Conservation (phyloP, 2,329 filamentous ascomycete species). For the Hymenoscyphus scutula region DNA sequence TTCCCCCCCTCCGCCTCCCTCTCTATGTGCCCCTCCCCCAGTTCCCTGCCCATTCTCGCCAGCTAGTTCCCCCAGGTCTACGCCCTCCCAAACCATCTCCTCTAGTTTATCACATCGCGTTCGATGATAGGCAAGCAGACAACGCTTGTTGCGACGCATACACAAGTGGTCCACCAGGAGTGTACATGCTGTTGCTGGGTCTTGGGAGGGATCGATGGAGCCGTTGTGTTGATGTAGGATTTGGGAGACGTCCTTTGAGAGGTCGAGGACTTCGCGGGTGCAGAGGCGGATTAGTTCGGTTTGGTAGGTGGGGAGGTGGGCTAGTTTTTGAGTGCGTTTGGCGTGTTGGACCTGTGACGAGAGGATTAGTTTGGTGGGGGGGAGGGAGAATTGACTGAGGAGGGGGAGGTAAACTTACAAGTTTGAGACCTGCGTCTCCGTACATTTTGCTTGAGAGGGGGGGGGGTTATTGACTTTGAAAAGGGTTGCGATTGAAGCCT, state of each 20-base stretch:
- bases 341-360: constrained; percentile 78
- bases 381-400: background rate
- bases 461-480: background rate
- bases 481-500: background rate
- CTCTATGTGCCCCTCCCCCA: constrained; percentile 36
- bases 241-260: constrained; percentile 79
- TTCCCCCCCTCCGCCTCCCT: constrained; percentile 33
- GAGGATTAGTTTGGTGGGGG: constrained; percentile 10
- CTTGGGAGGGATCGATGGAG: constrained; percentile 80
- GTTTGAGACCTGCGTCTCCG: constrained; percentile 67
- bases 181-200: constrained; percentile 82
- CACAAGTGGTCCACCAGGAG: constrained; percentile 90
- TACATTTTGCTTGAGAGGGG: constrained; percentile 52
- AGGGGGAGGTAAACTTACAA: constrained; percentile 45
- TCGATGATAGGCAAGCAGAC: constrained; percentile 88
- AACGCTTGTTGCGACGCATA: constrained; percentile 95
- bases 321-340: constrained; percentile 85
- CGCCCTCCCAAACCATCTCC: constrained; percentile 87
- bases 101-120: constrained; percentile 89
- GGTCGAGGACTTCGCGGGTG: constrained; percentile 86
- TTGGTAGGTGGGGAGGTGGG: constrained; percentile 86
- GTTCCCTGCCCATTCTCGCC: constrained; percentile 32
- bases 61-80: constrained; percentile 73
- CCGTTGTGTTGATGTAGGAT: constrained; percentile 81
- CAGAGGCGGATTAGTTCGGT: constrained; percentile 85